Percentiles rank a stretch among this genome's conserved stretches.
Conservation (phyloP, 2,329 filamentous ascomycete species). For the Tolypocladium nubicola region DNA sequence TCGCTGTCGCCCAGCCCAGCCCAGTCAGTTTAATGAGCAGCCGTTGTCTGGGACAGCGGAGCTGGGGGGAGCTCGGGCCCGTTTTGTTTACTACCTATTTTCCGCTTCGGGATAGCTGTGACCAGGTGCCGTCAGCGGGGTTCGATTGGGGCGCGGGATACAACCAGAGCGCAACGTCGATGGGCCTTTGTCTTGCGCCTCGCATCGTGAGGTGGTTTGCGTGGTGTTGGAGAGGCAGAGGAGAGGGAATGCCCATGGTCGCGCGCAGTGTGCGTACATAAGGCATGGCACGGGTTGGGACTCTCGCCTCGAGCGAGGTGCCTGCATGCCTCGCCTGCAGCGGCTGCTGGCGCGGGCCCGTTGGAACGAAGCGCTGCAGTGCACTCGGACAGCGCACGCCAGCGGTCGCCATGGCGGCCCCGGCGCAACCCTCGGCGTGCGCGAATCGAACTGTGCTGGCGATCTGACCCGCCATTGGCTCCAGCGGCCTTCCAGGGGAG, state of each 20-base stretch:
- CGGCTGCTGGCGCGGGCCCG: neutral
- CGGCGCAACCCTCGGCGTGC: neutral
- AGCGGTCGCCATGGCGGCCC: constrained; percentile 7
- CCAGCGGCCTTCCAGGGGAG: neutral
- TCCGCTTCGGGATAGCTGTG: constrained; percentile 25
- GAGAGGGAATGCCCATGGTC: neutral
- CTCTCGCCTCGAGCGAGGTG: too few relatives aligned
- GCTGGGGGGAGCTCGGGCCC: constrained; percentile 18
- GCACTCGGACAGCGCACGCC: neutral
- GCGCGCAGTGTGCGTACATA: neutral
- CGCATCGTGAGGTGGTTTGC: constrained; percentile 10
- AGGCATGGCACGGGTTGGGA: neutral
- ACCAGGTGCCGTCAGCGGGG: constrained; percentile 9
- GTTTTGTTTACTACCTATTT: constrained; percentile 27
- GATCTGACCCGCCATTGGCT: neutral
- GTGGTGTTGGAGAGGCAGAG: constrained; percentile 7
- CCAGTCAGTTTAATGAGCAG: constrained; percentile 6
- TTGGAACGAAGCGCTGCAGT: constrained; percentile 1
- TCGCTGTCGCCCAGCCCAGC: neutral
- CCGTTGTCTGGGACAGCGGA: constrained; percentile 25
- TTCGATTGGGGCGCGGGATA: constrained; percentile 2
- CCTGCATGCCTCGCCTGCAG: neutral
- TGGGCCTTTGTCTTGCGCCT: constrained; percentile 7
- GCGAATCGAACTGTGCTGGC: neutral
- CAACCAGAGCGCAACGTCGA: constrained; percentile 4